Evolutionary conservation across 2,329 filamentous ascomycete genomes (phyloP), one percentile per base, ranked within the genome.

Genomic region (Arachnomyces sp.): DNA sequence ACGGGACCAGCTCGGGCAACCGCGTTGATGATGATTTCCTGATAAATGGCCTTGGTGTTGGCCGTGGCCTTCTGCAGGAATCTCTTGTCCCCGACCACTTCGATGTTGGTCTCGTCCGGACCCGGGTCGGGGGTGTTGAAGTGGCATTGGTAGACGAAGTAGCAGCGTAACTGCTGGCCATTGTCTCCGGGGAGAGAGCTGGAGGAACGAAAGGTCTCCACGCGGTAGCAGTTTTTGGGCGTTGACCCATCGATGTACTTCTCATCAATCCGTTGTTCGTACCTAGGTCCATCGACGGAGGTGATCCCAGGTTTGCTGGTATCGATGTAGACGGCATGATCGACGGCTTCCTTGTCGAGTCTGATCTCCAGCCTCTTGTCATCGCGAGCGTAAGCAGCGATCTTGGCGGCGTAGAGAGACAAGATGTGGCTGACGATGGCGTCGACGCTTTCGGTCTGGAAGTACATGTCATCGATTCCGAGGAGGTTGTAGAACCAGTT

Each of bases 321-420:
- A 62, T 98, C 92, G 52, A 98, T 96, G 69, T 96, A 98, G 58
- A 96, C 93, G 44, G 92, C 92, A 59, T 96, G 92, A 61, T 96
- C 92, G 44, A 75, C 71, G 15, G 87, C 87, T 67, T 98, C 92
- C 78, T 95, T 95, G 61, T 96, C 90, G 31, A 98, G 71, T 47
- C 89, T 80, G 54, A 98, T 95, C 67, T 96, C 89, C 55, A 96
- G 77, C 51, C 83, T 82, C 73, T 93, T 93, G 67, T 96, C 90
- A 62, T 93, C 85, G 42, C 92, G 81, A 28, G 90, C 87, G 61
- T 86, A 92, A 7, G 92, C 89, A 29, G 92, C 92, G 34, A 96
- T 82, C 71, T 96, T 96, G 61, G 90, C 92, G 39, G 92, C 92
- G 60, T 96, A 98, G 36, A 98, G 78, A 8, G 90, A 95, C 45